Percentiles rank a stretch among this genome's conserved stretches.
Conservation (phyloP, 805 yeast species). For the Sugiyamaella floridensis region DNA sequence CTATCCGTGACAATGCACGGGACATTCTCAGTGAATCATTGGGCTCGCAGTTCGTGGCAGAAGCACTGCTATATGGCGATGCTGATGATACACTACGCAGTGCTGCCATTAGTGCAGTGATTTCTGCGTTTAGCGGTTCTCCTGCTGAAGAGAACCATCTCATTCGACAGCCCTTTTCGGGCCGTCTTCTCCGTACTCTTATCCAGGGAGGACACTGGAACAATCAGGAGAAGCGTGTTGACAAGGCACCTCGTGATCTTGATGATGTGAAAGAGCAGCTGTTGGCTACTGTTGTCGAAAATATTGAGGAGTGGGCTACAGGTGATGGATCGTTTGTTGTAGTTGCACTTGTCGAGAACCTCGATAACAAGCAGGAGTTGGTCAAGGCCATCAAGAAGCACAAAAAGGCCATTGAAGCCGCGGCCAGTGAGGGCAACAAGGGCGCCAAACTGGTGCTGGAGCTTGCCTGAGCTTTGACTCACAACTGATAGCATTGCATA, state of each 20-base stretch:
- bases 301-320: slow-evolving; percentile 61
- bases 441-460: slow-evolving; percentile 31
- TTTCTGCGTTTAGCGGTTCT: slow-evolving; percentile 50
- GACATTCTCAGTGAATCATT: slow-evolving; percentile 58
- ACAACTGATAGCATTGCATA: background rate
- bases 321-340: slow-evolving; percentile 72
- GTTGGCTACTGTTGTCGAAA: slow-evolving; percentile 46
- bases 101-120: slow-evolving; percentile 46
- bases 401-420: slow-evolving; percentile 20
- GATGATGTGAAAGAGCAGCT: slow-evolving; percentile 37
- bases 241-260: slow-evolving; percentile 45
- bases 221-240: slow-evolving; percentile 49
- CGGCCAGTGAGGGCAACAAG: slow-evolving; percentile 23
- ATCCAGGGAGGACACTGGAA: slow-evolving; percentile 85
- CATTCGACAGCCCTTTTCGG: slow-evolving; percentile 57
- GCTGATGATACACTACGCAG: slow-evolving; percentile 38
- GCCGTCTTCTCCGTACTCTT: slow-evolving; percentile 66
- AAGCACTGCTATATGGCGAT: slow-evolving; percentile 56
- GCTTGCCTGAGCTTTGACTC: slow-evolving; percentile 5
- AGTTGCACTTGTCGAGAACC: slow-evolving; percentile 68
- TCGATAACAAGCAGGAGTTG: slow-evolving; percentile 27
- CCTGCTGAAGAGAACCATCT: slow-evolving; percentile 60
- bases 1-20: slow-evolving; percentile 44
- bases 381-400: slow-evolving; percentile 32
- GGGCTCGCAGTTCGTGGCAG: slow-evolving; percentile 79